These are phyloP conservation scores for Gleditsia sinensis DNA, from an alignment of 306 rosid genomes.

Conservation along the genomic window DNA sequence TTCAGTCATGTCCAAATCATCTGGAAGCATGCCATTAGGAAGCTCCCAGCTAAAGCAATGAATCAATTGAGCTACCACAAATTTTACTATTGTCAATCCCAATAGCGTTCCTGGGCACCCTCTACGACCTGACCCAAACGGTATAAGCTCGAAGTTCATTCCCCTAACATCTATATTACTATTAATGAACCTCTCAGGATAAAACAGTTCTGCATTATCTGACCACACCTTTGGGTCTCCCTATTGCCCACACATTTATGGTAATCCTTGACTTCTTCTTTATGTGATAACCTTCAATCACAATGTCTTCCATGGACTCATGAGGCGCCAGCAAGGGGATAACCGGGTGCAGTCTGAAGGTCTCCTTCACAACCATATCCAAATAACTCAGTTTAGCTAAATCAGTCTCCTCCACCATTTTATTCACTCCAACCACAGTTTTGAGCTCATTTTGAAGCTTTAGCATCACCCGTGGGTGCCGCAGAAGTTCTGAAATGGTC, in stretches of 20 bases:
- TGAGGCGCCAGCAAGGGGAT: constrained; percentile 31
- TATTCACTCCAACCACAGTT: constrained; percentile 32
- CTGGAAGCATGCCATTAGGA: neutral
- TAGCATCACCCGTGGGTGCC: constrained; percentile 37
- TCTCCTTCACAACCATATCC: constrained; percentile 47
- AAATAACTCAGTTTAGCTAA: constrained; percentile 35
- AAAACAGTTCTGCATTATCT: constrained; percentile 19
- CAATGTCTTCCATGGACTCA: constrained; percentile 30
- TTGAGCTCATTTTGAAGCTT: constrained; percentile 37
- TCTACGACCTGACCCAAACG: constrained; percentile 45
- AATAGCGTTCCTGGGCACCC: constrained; percentile 34
- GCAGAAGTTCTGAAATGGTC: constrained; percentile 42
- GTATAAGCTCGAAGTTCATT: constrained; percentile 29
- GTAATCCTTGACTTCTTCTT: constrained; percentile 22
- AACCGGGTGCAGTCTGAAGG: constrained; percentile 39
- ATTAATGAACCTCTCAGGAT: constrained; percentile 34
- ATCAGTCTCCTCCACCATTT: constrained; percentile 43
- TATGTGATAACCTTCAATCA: constrained; percentile 38
- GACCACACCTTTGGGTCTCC: constrained; percentile 43
- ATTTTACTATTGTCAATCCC: constrained; percentile 16
- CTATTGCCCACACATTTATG: constrained; percentile 40
- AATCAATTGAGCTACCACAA: constrained; percentile 37
- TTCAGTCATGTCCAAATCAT: constrained; percentile 38
- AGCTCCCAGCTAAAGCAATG: constrained; percentile 52
- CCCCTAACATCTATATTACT: constrained; percentile 22